phyloP scores from a whole-genome alignment of 2,329 filamentous ascomycete genomes.

The Botryotinia calthae region DNA sequence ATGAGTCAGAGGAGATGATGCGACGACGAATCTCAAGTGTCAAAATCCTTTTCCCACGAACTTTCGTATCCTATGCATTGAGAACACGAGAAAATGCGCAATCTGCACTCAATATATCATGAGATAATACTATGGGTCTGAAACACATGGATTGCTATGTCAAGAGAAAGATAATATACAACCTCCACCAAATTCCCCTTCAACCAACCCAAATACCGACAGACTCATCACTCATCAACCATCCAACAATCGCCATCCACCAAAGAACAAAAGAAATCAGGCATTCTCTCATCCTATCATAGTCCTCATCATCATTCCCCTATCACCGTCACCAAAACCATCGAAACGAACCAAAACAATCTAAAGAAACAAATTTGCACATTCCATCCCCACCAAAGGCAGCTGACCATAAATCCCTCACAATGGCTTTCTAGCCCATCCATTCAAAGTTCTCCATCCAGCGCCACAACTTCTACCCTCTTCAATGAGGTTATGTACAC shows the following conservation, averaged over 20 bases:
- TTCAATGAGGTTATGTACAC: constrained; percentile 59
- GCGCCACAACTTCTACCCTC: constrained; percentile 59
- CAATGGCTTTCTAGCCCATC: constrained; percentile 61
- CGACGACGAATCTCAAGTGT: neutral
- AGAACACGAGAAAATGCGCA: neutral
- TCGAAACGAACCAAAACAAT: neutral
- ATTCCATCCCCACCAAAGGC: neutral
- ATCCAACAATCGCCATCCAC: neutral
- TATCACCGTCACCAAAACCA: neutral
- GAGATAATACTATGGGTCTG: neutral
- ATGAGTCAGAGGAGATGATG: neutral
- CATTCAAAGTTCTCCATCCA: constrained; percentile 60
- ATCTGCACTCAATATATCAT: neutral
- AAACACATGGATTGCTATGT: constrained; percentile 18
- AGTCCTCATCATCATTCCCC: neutral
- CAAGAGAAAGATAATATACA: constrained; percentile 21
- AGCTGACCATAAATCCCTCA: constrained; percentile 4
- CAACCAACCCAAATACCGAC: neutral
- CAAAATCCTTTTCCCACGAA: neutral
- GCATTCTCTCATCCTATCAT: neutral
- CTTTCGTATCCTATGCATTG: neutral
- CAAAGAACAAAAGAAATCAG: neutral
- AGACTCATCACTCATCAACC: neutral
- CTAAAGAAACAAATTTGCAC: neutral
- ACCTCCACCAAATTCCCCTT: constrained; percentile 3